Conservation (phyloP, 108 stramenopile species). For the Skeletonema potamos region DNA sequence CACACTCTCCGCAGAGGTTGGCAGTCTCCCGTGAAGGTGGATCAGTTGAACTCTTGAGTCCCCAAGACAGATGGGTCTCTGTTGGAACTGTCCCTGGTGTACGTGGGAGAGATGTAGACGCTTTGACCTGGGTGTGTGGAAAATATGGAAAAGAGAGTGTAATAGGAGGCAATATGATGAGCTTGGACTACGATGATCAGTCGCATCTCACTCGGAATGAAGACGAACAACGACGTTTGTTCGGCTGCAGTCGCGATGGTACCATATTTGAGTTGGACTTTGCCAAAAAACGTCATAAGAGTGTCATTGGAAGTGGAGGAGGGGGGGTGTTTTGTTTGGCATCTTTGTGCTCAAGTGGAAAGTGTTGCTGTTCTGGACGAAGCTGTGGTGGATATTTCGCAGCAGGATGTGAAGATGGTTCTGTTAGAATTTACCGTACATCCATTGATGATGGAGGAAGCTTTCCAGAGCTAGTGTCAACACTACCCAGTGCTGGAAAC, state of each 20-base stretch:
- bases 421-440: slow-evolving; percentile 77
- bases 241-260: slow-evolving; percentile 78
- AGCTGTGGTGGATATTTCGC: slow-evolving; percentile 44
- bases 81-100: slow-evolving; percentile 51
- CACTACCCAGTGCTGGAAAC: slow-evolving; percentile 75
- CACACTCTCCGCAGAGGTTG: slow-evolving; percentile 31
- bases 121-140: slow-evolving; percentile 56
- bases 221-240: slow-evolving; percentile 39
- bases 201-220: background rate
- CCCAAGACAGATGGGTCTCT: slow-evolving; percentile 59
- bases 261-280: slow-evolving; percentile 80
- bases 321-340: slow-evolving; percentile 76
- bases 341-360: slow-evolving; percentile 32
- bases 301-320: slow-evolving; percentile 69
- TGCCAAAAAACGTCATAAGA: slow-evolving; percentile 43
- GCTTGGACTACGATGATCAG: slow-evolving; percentile 6
- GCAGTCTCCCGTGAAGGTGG: slow-evolving; percentile 69
- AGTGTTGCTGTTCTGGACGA: slow-evolving; percentile 1
- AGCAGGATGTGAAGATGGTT: slow-evolving; percentile 72
- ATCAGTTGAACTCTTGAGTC: slow-evolving; percentile 58
- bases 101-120: slow-evolving; percentile 38
- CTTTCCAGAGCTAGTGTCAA: slow-evolving; percentile 64
- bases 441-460: slow-evolving; percentile 11
- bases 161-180: background rate
- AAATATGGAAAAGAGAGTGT: background rate